Evolutionary conservation across 2,329 filamentous ascomycete genomes (phyloP).

Genomic region (Paecilomyces sp.): DNA sequence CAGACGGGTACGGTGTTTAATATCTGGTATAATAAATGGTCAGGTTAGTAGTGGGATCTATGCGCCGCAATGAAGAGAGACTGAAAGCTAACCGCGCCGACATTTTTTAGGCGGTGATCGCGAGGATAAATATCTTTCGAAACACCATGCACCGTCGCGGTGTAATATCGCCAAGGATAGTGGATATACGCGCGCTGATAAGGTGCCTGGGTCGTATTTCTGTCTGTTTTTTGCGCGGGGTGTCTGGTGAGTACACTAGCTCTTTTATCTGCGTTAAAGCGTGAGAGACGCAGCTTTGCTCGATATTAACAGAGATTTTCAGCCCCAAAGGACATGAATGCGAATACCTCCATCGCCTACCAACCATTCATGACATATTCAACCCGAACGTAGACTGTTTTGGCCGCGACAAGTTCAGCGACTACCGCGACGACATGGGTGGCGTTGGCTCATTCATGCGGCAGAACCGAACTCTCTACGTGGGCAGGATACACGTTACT

Average conservation of each 20-base stretch:
- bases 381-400: constrained; percentile 95
- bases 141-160: constrained; percentile 73
- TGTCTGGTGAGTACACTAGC: constrained; percentile 39
- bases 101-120: constrained; percentile 61
- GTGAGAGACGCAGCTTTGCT: too few relatives aligned
- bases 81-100: neutral
- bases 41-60: constrained; percentile 33
- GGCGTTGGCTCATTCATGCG: constrained; percentile 91
- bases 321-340: constrained; percentile 81
- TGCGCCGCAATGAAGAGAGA: neutral
- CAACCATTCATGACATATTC: constrained; percentile 79
- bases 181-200: constrained; percentile 73
- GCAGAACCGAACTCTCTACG: constrained; percentile 88
- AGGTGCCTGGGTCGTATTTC: constrained; percentile 74
- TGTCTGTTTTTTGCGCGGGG: constrained; percentile 89
- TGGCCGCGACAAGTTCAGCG: constrained; percentile 82
- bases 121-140: constrained; percentile 81
- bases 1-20: constrained; percentile 96
- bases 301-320: neutral
- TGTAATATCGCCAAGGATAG: constrained; percentile 78
- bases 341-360: constrained; percentile 85
- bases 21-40: constrained; percentile 99
- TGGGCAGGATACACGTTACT: constrained; percentile 87
- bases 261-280: neutral
- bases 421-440: constrained; percentile 96